Conservation (phyloP, 2,329 filamentous ascomycete genomes). For the Eutypella sp. region DNA sequence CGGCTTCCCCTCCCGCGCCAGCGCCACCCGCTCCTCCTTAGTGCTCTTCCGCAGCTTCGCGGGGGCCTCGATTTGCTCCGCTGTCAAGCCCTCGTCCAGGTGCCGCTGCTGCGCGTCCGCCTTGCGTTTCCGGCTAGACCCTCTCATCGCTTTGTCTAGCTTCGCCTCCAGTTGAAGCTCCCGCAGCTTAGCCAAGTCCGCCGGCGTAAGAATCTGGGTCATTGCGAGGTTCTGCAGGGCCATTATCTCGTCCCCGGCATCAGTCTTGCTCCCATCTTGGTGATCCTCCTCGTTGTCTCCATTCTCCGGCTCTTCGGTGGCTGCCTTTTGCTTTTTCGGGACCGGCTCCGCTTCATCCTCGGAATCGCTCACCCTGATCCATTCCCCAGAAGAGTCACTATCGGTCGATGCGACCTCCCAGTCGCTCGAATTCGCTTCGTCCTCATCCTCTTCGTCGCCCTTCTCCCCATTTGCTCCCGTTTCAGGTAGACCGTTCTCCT, state of each 20-base stretch:
- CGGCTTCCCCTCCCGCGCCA: conserved; percentile 77
- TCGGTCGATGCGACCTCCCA: conserved; percentile 59
- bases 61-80: conserved; percentile 85
- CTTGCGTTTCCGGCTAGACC: conserved; percentile 38
- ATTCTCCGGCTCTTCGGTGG: conserved; percentile 24
- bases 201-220: conserved; percentile 88
- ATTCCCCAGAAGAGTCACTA: conserved; percentile 72
- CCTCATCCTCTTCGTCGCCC: conserved; percentile 56
- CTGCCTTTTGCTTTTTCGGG: conserved; percentile 58
- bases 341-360: conserved; percentile 72
- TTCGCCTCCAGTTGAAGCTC: conserved; percentile 75
- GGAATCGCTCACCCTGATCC: conserved; percentile 86
- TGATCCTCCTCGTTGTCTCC: conserved; percentile 6
- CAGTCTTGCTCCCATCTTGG: conserved; percentile 36
- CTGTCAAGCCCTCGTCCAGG: conserved; percentile 82
- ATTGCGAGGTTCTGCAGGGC: conserved; percentile 74
- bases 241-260: conserved; percentile 36
- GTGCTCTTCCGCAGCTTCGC: conserved; percentile 76
- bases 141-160: conserved; percentile 58
- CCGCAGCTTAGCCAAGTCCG: conserved; percentile 89
- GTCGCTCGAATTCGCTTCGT: conserved; percentile 48
- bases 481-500: conserved; percentile 63
- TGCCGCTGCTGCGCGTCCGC: conserved; percentile 55
- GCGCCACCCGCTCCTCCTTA: conserved; percentile 82
- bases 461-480: conserved; percentile 56